Evolutionary conservation across 2,329 filamentous ascomycete species (phyloP).

Genomic region (Sodiomyces alkalinus): DNA sequence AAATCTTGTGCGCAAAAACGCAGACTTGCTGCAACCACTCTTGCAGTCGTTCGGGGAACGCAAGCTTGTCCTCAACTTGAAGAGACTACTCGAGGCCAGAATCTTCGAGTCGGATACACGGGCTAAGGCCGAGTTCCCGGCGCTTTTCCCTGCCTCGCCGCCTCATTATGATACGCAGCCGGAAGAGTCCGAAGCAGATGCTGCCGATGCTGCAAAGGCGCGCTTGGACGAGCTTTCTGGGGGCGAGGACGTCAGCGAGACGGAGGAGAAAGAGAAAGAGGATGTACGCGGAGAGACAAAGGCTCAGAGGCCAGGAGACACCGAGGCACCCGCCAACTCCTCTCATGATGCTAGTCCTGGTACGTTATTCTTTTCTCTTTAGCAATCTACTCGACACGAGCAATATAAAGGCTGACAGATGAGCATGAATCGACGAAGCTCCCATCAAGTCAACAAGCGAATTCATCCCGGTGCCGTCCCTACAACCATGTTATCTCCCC

Average conservation of each 20-base stretch:
- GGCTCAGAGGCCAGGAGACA: background rate
- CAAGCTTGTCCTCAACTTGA: too few species aligned
- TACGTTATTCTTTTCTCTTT: background rate
- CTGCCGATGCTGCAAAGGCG: constrained; percentile 13
- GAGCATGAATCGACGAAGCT: background rate
- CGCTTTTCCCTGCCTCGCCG: constrained; percentile 14
- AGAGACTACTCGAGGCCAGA: constrained; percentile 5
- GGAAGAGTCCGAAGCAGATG: constrained; percentile 14
- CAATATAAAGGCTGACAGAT: too few species aligned
- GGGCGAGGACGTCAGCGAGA: background rate
- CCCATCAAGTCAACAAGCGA: background rate
- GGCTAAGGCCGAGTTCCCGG: constrained; percentile 18
- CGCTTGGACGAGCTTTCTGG: constrained; percentile 14
- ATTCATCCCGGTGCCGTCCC: constrained; percentile 8
- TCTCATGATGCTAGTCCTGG: background rate
- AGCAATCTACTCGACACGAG: background rate
- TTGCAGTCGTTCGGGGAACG: constrained; percentile 7
- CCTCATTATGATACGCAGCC: constrained; percentile 12
- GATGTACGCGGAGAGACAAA: background rate
- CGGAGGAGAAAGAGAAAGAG: background rate
- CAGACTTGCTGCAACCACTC: constrained; percentile 4
- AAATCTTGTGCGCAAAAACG: constrained; percentile 9
- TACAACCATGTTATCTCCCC: constrained; percentile 17
- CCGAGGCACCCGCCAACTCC: too few species aligned
- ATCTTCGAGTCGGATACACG: constrained; percentile 17